Evolutionary conservation across 2,329 filamentous ascomycete genomes (phyloP), one percentile per base, ranked within the genome.

Genomic region (Chalaropsis thielavioides): DNA sequence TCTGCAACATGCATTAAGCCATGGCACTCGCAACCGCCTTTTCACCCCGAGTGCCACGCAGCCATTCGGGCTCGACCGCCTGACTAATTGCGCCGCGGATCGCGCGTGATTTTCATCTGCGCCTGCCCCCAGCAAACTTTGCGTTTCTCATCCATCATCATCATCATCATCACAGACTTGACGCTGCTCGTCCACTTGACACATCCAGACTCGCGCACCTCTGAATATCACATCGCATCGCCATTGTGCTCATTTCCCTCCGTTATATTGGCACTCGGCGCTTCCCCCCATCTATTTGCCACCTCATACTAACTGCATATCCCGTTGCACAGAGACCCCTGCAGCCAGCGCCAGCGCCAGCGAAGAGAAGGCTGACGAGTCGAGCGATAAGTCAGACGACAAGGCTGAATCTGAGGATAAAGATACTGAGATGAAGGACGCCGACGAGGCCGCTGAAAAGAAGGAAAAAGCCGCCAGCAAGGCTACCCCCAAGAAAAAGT

Each of bases 401-500:
- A 65, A 66, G 61, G 64, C 62, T 62, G 67, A 64, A 49, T 65
- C 64, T 43, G 62, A 59, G 13, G 63, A 65, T 24, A 61, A 67
- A 44, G 66, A 64, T 24, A 40, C 43, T 19, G 54, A 67, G 19
- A 64, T 66, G n/a, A 62, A 66, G 19, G 67, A 74, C 59, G 70
- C 72, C 65, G 72, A 72, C 46, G 73, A 73, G 24, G 71, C 76
- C n/a, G 71, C 75, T 49, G 73, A 73, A 35, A 72, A 73, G 70
- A 78, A 75, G 70, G 73, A 74, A 66, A 81, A 79, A 76, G 74
- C 78, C 68, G 15, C 64, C 10, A 62, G n/a, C 63, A 67, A 67
- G 63, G 56, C 27, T n/a, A 49, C 49, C 13, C 62, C 62, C 51
- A 81, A 81, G 72, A 88, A 90, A 77, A 94, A 94, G 81, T 95